These are phyloP conservation scores for Starmerella etchellsii DNA, from an alignment of 805 yeast genomes.

Conservation along the genomic window DNA sequence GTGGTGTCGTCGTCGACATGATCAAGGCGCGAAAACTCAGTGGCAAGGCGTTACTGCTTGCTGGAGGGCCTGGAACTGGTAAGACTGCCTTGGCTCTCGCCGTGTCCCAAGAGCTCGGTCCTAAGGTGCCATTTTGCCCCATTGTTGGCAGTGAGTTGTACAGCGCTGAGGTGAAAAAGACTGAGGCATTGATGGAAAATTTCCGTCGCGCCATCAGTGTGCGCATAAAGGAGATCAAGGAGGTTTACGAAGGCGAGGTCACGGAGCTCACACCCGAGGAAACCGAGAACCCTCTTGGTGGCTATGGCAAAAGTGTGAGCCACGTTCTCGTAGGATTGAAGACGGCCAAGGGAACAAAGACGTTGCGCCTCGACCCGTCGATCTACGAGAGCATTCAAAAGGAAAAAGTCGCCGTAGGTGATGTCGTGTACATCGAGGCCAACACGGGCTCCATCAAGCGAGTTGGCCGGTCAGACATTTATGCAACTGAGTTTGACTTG, in stretches of 20 bases:
- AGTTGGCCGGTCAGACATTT: constrained; percentile 97
- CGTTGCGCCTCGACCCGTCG: constrained; percentile 76
- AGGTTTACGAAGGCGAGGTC: constrained; percentile 96
- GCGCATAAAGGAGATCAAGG: constrained; percentile 91
- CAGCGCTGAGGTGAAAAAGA: constrained; percentile 93
- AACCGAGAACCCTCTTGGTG: constrained; percentile 92
- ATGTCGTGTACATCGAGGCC: constrained; percentile 92
- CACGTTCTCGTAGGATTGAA: constrained; percentile 91
- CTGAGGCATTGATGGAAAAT: constrained; percentile 91
- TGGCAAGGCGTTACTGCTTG: constrained; percentile 88
- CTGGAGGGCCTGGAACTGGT: constrained; percentile 98
- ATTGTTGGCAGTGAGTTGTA: constrained; percentile 89
- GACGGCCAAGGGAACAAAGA: constrained; percentile 84
- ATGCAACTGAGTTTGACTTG: constrained; percentile 94
- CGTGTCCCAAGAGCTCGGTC: constrained; percentile 89
- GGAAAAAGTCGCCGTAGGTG: constrained; percentile 90
- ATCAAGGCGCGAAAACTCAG: constrained; percentile 86
- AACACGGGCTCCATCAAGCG: constrained; percentile 95
- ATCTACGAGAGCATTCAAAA: constrained; percentile 89
- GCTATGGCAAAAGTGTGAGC: constrained; percentile 91
- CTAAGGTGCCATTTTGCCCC: constrained; percentile 95
- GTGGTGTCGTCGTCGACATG: constrained; percentile 88
- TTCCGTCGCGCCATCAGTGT: constrained; percentile 94
- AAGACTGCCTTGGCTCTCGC: constrained; percentile 96
- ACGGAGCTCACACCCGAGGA: constrained; percentile 93